Conservation (phyloP, 176 grass and related monocot species). For the Saccharum spontaneum region DNA sequence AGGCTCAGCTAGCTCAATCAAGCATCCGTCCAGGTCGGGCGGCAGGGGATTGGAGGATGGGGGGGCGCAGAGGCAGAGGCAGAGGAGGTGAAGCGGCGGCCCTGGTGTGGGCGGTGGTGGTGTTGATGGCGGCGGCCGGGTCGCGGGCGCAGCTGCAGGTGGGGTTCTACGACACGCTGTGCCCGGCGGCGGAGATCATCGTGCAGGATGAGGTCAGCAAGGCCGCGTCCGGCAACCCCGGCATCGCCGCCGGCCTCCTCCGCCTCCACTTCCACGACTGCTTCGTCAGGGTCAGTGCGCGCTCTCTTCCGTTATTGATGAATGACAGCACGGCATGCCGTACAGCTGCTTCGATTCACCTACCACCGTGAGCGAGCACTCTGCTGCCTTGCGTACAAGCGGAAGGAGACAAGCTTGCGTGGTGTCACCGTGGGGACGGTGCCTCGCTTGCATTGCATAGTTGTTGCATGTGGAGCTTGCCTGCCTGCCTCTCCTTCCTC, state of each 20-base stretch:
- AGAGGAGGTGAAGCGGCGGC: background rate
- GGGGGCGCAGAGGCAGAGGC: background rate
- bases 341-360: too few species aligned
- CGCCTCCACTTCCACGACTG: slow-evolving; percentile 84
- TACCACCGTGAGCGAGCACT: too few species aligned
- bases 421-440: background rate
- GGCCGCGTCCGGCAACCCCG: slow-evolving; percentile 15
- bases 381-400: too few species aligned
- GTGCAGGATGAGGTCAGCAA: slow-evolving; percentile 54
- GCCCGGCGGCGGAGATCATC: slow-evolving; percentile 68
- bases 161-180: slow-evolving; percentile 56
- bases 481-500: background rate
- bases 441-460: background rate
- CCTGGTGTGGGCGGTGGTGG: background rate
- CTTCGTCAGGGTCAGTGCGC: slow-evolving; percentile 60
- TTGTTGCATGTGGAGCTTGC: slow-evolving; percentile 7
- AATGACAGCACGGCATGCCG: too few species aligned
- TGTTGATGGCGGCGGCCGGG: background rate
- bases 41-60: background rate
- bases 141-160: slow-evolving; percentile 53
- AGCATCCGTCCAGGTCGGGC: background rate
- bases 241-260: slow-evolving; percentile 64
- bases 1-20: background rate
- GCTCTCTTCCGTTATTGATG: background rate
- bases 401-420: background rate